Evolutionary conservation across 2,329 filamentous ascomycete genomes (phyloP), one percentile per base, ranked within the genome.

Genomic region (Elsinoe necatrix): DNA sequence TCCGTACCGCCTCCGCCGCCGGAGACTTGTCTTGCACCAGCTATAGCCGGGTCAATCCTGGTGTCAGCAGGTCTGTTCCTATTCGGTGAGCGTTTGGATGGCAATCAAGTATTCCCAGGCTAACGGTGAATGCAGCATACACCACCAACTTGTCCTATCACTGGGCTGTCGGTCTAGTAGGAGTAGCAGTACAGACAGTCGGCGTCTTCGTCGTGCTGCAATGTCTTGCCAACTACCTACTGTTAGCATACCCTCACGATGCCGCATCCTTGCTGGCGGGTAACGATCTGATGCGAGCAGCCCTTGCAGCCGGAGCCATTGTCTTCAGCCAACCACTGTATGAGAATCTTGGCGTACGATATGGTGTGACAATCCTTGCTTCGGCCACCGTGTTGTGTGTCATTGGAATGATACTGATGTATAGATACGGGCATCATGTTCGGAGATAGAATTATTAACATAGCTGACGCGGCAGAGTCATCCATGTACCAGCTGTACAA

Each of bases 311-410:
- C 50, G 81, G 76, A 0, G 78, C 77, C 25, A 76, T 85, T 51
- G 67, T 85, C 14, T 85, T 83, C 62, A 76, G 78, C 0, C 73
- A 77, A 47, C 82, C 82, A 3, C 71, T 86, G 52, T 85, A 79
- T 55, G 66, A 69, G 12, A 80, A 82, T 61, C 64, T 85, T 4
- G 82, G 82, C 6, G 77, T 85, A 21, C 80, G 75, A 5, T 71
- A 69, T 48, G 83, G 83, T 7, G 74, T 78, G 0, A 78, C 73
- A 58, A 61, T 86, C 35, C 72, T 86, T 4, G 83, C 75, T 2
- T 79, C 6, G 64, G 65, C 59, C 65, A 67, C n/a, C 57, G 64
- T 37, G 9, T 34, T 56, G 43, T 75, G 61, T 68, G 61, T 65
- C 67, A 52, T 59, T 65, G 60, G 73, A 18, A 41, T 86, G 43